Evolutionary conservation across 768 basidiomycete genomes (phyloP), one percentile per base, ranked within the genome.

Genomic region (Ramaria rubella): DNA sequence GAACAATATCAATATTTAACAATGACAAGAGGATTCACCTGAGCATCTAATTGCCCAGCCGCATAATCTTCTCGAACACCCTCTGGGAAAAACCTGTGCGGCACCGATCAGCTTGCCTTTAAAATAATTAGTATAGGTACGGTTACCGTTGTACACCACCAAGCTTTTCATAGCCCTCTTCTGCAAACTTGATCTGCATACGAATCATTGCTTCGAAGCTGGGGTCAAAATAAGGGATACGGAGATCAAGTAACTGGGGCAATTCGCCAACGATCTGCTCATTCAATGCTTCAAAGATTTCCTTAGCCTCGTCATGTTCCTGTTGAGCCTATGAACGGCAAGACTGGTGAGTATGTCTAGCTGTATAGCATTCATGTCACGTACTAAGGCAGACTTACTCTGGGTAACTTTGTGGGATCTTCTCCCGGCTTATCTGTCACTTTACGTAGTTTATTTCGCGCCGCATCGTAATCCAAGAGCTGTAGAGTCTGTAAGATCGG

Each of bases 161-260:
- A 50, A 97, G 81, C 72, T 94, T 96, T 74, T 97, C 94, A 68
- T 99, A 98, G 0, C 95, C 94, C 64, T 99, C 95, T 69, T 97
- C 92, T 0, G 95, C 94, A 67, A 98, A 98, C 66, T 94, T 94
- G 66, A 90, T 83, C 67, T 99, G 96, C 83, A 96, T 90, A 29
- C 96, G 82, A 61, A 94, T 93, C 95, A 98, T 98, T 45, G 95
- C 91, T 72, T 98, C 96, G 68, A 98, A 98, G 62, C 90, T 94
- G 4, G 96, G 96, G 69, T 98, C 96, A 61, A 98, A 94, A 77
- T 91, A 99, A 0, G 96, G 96, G 24, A 99, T 89, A 36, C 96
- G 90, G 19, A 97, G 82, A 65, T 97, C 94, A 49, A 98, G 81
- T 40, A 99, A 74, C 62, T 94, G 85, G 0, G 96, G 96, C 15